Conservation (phyloP, 2,329 filamentous ascomycete genomes). For the Cladosporium sp. region DNA sequence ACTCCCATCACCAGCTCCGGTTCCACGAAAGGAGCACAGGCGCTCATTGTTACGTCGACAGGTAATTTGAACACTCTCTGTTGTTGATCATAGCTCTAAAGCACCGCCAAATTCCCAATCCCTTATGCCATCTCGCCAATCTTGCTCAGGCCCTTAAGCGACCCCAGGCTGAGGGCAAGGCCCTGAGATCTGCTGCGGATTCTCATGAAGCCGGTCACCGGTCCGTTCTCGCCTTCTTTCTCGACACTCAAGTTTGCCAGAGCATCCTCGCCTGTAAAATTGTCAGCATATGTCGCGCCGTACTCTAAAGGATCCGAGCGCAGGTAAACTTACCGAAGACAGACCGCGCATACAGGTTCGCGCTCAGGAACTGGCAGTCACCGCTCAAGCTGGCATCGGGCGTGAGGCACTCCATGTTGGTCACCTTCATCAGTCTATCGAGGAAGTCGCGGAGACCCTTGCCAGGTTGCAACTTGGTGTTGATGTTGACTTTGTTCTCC, state of each 20-base stretch:
- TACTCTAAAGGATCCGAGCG: background rate
- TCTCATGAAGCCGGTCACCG: conserved; percentile 93
- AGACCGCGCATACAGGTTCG: conserved; percentile 91
- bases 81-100: background rate
- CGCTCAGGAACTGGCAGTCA: conserved; percentile 95
- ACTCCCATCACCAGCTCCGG: background rate
- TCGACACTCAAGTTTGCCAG: conserved; percentile 96
- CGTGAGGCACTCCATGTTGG: conserved; percentile 97
- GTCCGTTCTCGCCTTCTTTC: conserved; percentile 90
- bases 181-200: conserved; percentile 97
- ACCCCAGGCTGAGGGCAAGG: conserved; percentile 85
- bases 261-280: conserved; percentile 79
- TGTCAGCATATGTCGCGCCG: conserved; percentile 14
- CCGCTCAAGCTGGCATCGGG: conserved; percentile 94
- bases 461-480: conserved; percentile 68
- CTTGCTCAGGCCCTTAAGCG: conserved; percentile 90
- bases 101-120: background rate
- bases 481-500: conserved; percentile 99
- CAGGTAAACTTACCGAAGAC: conserved; percentile 79
- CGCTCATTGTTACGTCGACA: background rate
- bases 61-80: background rate
- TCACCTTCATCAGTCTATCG: conserved; percentile 90
- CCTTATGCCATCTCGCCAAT: conserved; percentile 27
- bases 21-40: no score
- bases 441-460: conserved; percentile 88